These are phyloP conservation scores for Taiwanofungus camphoratus DNA, from an alignment of 1,284 basidiomycete species.

Conservation along the genomic window DNA sequence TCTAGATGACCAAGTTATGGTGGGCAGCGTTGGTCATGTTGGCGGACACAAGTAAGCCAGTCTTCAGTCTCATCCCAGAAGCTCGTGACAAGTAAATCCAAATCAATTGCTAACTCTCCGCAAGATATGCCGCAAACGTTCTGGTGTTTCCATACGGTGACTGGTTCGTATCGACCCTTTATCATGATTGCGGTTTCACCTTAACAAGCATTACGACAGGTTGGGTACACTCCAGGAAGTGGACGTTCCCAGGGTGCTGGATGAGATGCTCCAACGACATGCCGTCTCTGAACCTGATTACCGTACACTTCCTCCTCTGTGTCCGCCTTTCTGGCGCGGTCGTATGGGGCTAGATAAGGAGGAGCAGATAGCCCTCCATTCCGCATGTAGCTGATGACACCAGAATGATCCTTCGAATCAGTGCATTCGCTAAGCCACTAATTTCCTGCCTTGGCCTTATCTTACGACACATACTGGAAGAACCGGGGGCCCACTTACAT, in stretches of 20 bases:
- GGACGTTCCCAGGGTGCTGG: constrained; percentile 51
- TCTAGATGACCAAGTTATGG: constrained; percentile 20
- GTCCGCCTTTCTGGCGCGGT: constrained; percentile 61
- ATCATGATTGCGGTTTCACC: not conserved
- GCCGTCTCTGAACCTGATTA: constrained; percentile 13
- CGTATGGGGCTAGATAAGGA: constrained; percentile 66
- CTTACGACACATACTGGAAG: too few relatives aligned
- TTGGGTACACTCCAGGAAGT: constrained; percentile 52
- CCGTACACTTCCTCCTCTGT: constrained; percentile 31
- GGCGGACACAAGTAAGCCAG: constrained; percentile 78
- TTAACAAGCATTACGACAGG: constrained; percentile 33
- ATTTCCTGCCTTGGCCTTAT: too few relatives aligned
- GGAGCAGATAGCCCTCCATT: constrained; percentile 44
- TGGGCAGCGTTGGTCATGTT: constrained; percentile 73
- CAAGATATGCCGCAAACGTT: constrained; percentile 75
- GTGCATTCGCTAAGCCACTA: too few relatives aligned
- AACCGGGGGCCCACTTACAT: too few relatives aligned
- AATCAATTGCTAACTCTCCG: not conserved
- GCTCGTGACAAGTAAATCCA: not conserved
- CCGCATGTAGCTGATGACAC: too few relatives aligned
- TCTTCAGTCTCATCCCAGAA: not conserved
- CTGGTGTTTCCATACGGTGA: constrained; percentile 73
- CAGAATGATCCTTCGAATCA: too few relatives aligned
- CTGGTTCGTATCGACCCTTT: constrained; percentile 42
- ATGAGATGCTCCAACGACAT: constrained; percentile 37